phyloP scores from a whole-genome alignment of 2,329 filamentous ascomycete genomes.

The Cucurbitaria berberidis region DNA sequence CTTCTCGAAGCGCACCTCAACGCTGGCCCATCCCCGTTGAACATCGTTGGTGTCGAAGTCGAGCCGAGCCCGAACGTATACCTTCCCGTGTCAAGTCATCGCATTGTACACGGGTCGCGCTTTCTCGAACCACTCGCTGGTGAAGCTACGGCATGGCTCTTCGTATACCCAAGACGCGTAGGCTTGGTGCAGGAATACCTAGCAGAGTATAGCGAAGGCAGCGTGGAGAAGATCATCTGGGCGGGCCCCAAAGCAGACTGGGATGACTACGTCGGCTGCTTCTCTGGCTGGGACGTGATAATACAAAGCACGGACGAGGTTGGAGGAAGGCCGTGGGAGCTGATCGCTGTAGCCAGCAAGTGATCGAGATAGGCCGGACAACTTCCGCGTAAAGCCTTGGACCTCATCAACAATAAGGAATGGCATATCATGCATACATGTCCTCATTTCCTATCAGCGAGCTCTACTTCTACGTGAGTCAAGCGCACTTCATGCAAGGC shows the following conservation, averaged over 20 bases:
- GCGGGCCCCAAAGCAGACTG: slow-evolving; percentile 53
- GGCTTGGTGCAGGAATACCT: slow-evolving; percentile 55
- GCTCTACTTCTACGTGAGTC: too few species aligned
- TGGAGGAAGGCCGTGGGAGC: slow-evolving; percentile 44
- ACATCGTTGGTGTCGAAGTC: slow-evolving; percentile 58
- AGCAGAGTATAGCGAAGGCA: slow-evolving; percentile 33
- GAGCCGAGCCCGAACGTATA: slow-evolving; percentile 53
- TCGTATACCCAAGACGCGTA: slow-evolving; percentile 61
- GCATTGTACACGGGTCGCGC: slow-evolving; percentile 54
- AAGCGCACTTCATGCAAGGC: too few species aligned
- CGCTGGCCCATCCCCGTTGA: slow-evolving; percentile 18
- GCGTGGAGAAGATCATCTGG: slow-evolving; percentile 50
- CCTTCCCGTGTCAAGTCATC: slow-evolving; percentile 51
- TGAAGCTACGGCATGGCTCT: slow-evolving; percentile 56
- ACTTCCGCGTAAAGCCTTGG: neutral
- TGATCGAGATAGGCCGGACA: neutral
- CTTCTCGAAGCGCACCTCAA: slow-evolving; percentile 56
- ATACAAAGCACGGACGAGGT: slow-evolving; percentile 29
- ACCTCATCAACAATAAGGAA: neutral
- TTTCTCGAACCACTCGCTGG: slow-evolving; percentile 51
- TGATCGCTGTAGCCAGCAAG: slow-evolving; percentile 28
- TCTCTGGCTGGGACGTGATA: slow-evolving; percentile 29
- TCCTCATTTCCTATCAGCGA: too few species aligned
- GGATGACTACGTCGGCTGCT: slow-evolving; percentile 42
- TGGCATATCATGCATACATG: too few species aligned